A percentile compares a stretch with the other conserved stretches of the same genome.
Evolutionary conservation across 805 yeast genomes (phyloP).

Genomic region (Jamesozyma lodderae): DNA sequence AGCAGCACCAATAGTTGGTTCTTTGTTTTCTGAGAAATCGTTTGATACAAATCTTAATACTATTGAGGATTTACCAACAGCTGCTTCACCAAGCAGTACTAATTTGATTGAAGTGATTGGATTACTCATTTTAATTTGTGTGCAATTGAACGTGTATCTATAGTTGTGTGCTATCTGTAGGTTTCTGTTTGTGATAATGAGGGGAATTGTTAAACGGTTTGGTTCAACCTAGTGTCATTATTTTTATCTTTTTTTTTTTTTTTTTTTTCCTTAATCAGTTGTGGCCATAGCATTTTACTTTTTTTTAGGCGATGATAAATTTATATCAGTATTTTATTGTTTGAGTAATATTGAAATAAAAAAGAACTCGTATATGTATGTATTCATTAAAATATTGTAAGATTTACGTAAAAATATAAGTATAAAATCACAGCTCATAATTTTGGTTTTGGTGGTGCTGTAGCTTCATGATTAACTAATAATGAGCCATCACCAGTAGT

Average conservation of each 20-base stretch:
- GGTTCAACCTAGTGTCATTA: too few relatives aligned
- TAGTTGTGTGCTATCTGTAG: too few relatives aligned
- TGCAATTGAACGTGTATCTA: too few relatives aligned
- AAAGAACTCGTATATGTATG: too few relatives aligned
- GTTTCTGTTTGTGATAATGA: too few relatives aligned
- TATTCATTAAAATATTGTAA: neutral
- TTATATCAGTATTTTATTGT: neutral
- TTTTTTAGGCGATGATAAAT: neutral
- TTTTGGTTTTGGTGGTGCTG: constrained; percentile 22
- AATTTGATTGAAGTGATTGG: constrained; percentile 52
- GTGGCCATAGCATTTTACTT: neutral
- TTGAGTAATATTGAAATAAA: too few relatives aligned
- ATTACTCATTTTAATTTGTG: too few relatives aligned
- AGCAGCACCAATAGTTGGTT: constrained; percentile 98
- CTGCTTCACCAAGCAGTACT: constrained; percentile 93
- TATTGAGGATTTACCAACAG: constrained; percentile 91
- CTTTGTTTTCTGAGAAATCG: constrained; percentile 95
- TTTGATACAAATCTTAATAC: constrained; percentile 88
- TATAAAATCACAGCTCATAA: constrained; percentile 15
- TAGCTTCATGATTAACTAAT: constrained; percentile 19
- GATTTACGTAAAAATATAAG: neutral
- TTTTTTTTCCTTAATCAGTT: too few relatives aligned
- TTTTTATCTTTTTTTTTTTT: too few relatives aligned
- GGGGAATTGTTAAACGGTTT: too few relatives aligned
- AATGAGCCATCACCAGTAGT: constrained; percentile 14